phyloP scores from a whole-genome alignment of 139 green algal species.

The Coelastrella sp. region DNA sequence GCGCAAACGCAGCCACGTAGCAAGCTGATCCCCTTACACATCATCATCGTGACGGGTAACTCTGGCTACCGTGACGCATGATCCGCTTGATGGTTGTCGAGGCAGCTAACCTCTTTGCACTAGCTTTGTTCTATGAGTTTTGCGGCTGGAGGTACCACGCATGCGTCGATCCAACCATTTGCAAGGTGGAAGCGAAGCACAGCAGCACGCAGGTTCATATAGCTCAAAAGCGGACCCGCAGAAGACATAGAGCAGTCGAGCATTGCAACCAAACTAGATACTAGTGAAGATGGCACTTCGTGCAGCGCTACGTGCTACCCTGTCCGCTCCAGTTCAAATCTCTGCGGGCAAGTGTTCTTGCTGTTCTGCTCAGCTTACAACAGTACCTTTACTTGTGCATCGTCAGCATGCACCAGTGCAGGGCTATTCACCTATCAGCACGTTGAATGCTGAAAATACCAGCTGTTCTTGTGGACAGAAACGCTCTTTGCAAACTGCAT shows the following conservation, averaged over 20 bases:
- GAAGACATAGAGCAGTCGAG: not conserved
- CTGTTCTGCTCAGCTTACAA: not conserved
- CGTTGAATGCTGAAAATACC: no score
- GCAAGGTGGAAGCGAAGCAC: not conserved
- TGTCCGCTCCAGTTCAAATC: no score
- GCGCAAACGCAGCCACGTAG: not conserved
- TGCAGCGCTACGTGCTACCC: not conserved
- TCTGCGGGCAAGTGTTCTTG: not conserved
- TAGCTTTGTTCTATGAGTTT: not conserved
- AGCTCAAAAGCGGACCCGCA: not conserved
- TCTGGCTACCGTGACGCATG: not conserved
- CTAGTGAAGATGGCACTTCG: not conserved
- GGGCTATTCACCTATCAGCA: no score
- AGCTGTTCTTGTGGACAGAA: no score
- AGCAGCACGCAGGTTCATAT: not conserved
- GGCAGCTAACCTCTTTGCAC: not conserved
- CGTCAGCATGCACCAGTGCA: no score
- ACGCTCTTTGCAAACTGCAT: no score
- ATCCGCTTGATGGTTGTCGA: not conserved
- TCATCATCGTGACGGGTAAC: not conserved
- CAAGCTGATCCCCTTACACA: not conserved
- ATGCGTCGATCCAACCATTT: not conserved
- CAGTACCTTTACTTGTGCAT: no score
- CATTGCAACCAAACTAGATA: not conserved
- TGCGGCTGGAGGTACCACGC: not conserved